phyloP scores from a whole-genome alignment of 305 asterid genomes.

The Nicotiana rustica region DNA sequence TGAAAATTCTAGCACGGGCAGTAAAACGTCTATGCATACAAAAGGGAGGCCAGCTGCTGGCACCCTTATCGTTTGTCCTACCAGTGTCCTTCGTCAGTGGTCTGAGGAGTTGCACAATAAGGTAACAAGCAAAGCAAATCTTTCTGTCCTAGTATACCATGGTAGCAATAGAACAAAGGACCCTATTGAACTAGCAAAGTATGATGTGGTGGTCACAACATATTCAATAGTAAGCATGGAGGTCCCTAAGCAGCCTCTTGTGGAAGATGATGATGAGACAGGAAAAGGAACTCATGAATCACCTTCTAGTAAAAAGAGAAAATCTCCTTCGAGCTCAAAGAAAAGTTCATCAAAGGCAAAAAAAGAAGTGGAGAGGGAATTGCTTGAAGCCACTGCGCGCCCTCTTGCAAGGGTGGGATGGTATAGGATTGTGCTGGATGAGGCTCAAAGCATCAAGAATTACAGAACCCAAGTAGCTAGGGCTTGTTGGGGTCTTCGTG shows the following conservation, averaged over 20 bases:
- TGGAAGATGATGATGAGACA: conserved; percentile 69
- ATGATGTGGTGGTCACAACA: conserved; percentile 94
- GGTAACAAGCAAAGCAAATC: conserved; percentile 83
- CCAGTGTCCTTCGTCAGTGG: conserved; percentile 99
- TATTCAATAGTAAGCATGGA: conserved; percentile 99
- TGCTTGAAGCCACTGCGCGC: conserved; percentile 64
- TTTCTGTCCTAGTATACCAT: conserved; percentile 85
- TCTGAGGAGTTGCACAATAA: conserved; percentile 90
- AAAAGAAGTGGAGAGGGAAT: conserved; percentile 64
- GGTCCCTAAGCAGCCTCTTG: conserved; percentile 97
- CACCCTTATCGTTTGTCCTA: conserved; percentile 97
- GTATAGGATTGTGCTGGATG: conserved; percentile 97
- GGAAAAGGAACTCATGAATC: conserved; percentile 50
- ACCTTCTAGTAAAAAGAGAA: conserved; percentile 68
- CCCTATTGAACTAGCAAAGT: conserved; percentile 83
- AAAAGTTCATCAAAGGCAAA: conserved; percentile 64
- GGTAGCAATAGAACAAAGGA: conserved; percentile 95
- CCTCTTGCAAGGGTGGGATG: conserved; percentile 98
- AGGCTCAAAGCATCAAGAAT: conserved; percentile 98
- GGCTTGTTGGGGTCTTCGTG: conserved; percentile 99
- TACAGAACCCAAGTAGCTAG: conserved; percentile 94
- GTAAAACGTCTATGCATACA: conserved; percentile 49
- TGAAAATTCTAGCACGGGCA: conserved; percentile 43
- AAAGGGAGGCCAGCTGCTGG: conserved; percentile 93
- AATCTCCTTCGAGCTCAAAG: conserved; percentile 53